Conservation (phyloP, 768 basidiomycete genomes). For the Rhizopogon roseolus region DNA sequence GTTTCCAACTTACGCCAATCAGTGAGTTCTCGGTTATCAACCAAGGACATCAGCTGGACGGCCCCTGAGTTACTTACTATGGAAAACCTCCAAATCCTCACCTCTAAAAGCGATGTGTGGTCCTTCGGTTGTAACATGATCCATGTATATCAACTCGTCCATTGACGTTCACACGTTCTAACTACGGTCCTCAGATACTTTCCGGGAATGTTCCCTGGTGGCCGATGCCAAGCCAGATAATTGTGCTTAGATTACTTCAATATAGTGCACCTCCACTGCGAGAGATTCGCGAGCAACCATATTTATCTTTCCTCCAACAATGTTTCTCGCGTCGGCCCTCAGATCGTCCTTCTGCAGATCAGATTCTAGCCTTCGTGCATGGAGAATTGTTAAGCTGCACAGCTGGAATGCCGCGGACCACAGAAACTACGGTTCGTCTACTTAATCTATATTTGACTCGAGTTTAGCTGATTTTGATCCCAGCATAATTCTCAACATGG, state of each 20-base stretch:
- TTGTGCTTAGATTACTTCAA: not conserved
- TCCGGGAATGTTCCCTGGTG: not conserved
- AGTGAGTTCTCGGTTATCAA: constrained; percentile 21
- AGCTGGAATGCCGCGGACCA: no score
- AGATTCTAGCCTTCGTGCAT: not conserved
- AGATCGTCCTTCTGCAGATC: not conserved
- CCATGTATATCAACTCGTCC: not conserved
- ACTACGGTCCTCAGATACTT: not conserved
- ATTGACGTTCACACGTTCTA: not conserved
- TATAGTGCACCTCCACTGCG: not conserved
- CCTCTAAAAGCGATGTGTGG: not conserved
- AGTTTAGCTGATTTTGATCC: not conserved
- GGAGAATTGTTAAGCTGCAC: not conserved
- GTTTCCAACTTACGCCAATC: constrained; percentile 31
- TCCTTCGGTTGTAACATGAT: not conserved
- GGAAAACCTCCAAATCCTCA: not conserved
- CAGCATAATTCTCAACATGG: not conserved
- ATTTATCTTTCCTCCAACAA: not conserved
- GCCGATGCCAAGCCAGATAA: no score
- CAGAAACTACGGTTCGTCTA: not conserved
- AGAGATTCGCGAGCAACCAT: not conserved
- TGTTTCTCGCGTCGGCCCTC: not conserved
- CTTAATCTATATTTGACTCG: not conserved
- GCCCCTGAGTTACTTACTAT: not conserved
- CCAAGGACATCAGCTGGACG: not conserved